phyloP scores from a whole-genome alignment of 1,284 basidiomycete species.

The Ganoderma lucidum region DNA sequence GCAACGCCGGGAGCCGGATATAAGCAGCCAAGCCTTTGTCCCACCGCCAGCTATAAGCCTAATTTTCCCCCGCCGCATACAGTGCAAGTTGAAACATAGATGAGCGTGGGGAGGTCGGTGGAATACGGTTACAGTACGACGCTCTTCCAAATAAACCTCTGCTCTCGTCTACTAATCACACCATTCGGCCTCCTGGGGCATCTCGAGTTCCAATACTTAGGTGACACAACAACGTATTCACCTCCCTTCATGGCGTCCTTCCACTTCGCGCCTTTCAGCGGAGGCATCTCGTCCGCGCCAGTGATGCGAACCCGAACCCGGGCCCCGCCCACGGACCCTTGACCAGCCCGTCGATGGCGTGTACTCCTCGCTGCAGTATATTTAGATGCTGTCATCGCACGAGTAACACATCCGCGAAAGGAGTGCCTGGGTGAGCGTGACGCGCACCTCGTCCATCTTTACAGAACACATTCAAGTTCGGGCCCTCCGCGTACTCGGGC shows the following conservation, averaged over 20 bases:
- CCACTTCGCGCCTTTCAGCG: slow-evolving; percentile 20
- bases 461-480: slow-evolving; percentile 6
- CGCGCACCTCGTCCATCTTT: neutral
- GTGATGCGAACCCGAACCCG: slow-evolving; percentile 8
- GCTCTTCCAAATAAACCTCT: too few relatives aligned
- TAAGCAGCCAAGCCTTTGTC: too few relatives aligned
- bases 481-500: neutral
- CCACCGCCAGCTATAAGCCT: too few relatives aligned
- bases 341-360: neutral
- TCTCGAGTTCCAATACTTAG: neutral
- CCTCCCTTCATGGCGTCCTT: slow-evolving; percentile 25
- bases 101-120: too few relatives aligned
- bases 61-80: too few relatives aligned
- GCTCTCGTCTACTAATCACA: too few relatives aligned
- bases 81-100: too few relatives aligned
- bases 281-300: neutral
- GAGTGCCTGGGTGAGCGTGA: neutral
- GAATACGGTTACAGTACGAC: too few relatives aligned
- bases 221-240: slow-evolving; percentile 14
- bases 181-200: neutral
- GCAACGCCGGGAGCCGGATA: too few relatives aligned
- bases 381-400: neutral
- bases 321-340: slow-evolving; percentile 13
- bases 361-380: neutral
- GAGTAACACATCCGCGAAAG: neutral